Evolutionary conservation across 73 alveolate genomes (phyloP).

Genomic region (Paramecium biaurelia): DNA sequence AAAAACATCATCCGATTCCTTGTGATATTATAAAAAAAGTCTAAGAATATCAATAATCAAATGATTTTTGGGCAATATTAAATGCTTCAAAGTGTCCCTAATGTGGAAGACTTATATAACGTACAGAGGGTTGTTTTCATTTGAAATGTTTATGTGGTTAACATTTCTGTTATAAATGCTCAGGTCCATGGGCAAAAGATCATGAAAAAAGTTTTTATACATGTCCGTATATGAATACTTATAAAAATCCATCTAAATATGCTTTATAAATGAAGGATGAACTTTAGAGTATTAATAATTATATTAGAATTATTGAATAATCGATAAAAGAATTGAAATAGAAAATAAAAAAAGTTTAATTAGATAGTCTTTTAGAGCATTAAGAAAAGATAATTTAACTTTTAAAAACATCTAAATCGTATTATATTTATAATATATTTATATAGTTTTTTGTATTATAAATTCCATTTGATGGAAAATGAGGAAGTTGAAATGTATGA

Average conservation of each 20-base stretch:
- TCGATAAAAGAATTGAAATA: neutral
- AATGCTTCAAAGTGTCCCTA: neutral
- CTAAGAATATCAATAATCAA: neutral
- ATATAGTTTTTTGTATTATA: neutral
- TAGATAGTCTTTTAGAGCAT: neutral
- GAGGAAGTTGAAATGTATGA: neutral
- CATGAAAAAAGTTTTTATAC: neutral
- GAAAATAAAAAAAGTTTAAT: neutral
- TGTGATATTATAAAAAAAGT: neutral
- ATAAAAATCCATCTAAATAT: neutral
- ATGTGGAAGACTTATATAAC: neutral
- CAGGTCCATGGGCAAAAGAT: neutral
- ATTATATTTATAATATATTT: neutral
- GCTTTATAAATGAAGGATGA: neutral
- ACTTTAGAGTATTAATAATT: neutral
- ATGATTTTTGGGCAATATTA: neutral
- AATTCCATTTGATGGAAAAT: neutral
- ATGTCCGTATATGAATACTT: neutral
- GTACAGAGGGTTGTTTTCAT: neutral
- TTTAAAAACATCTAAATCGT: neutral
- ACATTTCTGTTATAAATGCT: neutral
- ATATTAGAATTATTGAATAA: neutral
- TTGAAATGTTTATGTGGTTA: neutral
- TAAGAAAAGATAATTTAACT: neutral
- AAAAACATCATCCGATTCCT: neutral